Evolutionary conservation across 1,284 basidiomycete genomes (phyloP).

Genomic region (Naganishia liquefaciens): DNA sequence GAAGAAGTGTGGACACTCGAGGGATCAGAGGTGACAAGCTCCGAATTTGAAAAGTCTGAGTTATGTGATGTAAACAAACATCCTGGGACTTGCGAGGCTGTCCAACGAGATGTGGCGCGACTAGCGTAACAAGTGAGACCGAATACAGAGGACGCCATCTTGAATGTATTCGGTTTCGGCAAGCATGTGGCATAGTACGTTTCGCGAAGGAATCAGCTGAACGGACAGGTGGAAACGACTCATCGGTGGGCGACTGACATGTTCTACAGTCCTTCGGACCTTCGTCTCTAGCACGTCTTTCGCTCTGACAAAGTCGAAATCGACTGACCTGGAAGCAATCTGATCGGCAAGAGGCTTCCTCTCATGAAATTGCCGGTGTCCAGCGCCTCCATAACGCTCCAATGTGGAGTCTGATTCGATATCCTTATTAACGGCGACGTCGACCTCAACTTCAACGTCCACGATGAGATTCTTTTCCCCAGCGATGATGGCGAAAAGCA

Average conservation of each 20-base stretch:
- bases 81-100: background rate
- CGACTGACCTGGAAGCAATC: no score
- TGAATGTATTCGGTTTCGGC: background rate
- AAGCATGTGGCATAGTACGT: background rate
- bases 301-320: background rate
- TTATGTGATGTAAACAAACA: background rate
- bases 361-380: no score
- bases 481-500: slow-evolving; percentile 31
- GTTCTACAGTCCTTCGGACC: slow-evolving; percentile 19
- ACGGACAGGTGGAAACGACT: background rate
- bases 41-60: no score
- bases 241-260: background rate
- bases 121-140: slow-evolving; percentile 12
- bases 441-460: slow-evolving; percentile 30
- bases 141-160: slow-evolving; percentile 25
- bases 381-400: background rate
- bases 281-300: background rate
- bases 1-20: no score
- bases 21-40: no score
- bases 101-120: background rate
- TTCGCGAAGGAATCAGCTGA: background rate
- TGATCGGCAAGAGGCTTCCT: no score
- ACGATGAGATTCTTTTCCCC: slow-evolving; percentile 34
- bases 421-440: background rate
- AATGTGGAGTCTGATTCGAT: no score